Evolutionary conservation across 805 yeast species (phyloP).

Genomic region (Priceomyces haplophilus): DNA sequence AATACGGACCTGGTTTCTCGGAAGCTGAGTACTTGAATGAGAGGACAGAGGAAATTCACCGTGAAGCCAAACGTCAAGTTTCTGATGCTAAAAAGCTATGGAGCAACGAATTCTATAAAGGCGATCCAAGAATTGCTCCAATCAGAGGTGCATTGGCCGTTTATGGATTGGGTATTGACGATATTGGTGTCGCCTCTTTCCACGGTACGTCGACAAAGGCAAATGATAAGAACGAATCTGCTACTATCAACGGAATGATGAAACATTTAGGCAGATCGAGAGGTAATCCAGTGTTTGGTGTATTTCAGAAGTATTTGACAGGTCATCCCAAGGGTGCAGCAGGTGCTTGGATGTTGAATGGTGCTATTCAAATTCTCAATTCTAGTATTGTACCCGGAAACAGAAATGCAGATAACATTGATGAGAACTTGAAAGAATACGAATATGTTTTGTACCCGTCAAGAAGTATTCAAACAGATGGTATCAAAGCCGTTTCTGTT

Average conservation of each 20-base stretch:
- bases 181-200: constrained; percentile 94
- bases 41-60: constrained; percentile 81
- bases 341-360: constrained; percentile 99
- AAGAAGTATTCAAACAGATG: constrained; percentile 89
- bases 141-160: constrained; percentile 95
- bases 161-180: constrained; percentile 90
- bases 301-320: constrained; percentile 97
- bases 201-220: constrained; percentile 99
- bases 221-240: constrained; percentile 96
- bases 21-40: constrained; percentile 60
- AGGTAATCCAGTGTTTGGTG: constrained; percentile 97
- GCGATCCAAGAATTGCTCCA: constrained; percentile 94
- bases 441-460: constrained; percentile 94
- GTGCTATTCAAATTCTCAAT: constrained; percentile 90
- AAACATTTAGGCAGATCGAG: constrained; percentile 91
- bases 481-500: constrained; percentile 93
- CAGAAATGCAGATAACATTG: constrained; percentile 97
- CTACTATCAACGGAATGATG: constrained; percentile 89
- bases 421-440: constrained; percentile 72
- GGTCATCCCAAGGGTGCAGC: constrained; percentile 99
- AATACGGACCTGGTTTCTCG: constrained; percentile 48
- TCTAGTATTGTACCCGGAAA: constrained; percentile 97
- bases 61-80: constrained; percentile 81
- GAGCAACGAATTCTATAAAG: constrained; percentile 91
- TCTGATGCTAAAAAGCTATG: constrained; percentile 87